Evolutionary conservation across 495 filamentous ascomycete genomes (phyloP), one percentile per base, ranked within the genome.

Genomic region (Bryoglossum gracile): DNA sequence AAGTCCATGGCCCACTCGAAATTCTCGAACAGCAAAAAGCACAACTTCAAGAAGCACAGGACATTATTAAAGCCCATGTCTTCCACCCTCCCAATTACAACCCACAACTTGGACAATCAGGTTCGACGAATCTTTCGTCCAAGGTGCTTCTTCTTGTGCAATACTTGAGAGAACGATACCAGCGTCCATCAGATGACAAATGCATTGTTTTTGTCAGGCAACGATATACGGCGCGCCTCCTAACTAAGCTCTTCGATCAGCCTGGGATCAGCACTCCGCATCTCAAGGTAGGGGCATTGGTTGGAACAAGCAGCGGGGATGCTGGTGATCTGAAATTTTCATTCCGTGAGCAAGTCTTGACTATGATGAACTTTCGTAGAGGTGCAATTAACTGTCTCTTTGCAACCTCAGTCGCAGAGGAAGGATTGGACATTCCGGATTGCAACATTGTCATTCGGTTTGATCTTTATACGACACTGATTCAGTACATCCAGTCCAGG

Each of bases 341-440:
- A 1, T 80, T 87, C 44, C 75, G 80, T 11, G 72, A 86, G 36
- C 91, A 97, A 58, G 78, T 95, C 49, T 54, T 86, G 36, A 84
- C 81, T 0, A 73, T 95, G 48, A 68, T 77, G 45, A 83, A 77
- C 45, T 97, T 98, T 62, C 78, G 85, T 52, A 80, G 76, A 40
- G 87, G 90, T 17, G 78, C 82, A 13, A 50, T 94, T 11, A 97
- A 97, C 59, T 96, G 91, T 57, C 69, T 98, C 42, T 83, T 96
- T 62, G 83, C 89, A 28, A 96, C 92, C 3, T 89, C 87, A 1
- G 85, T 96, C 3, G 92, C 86, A 2, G 92, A 98, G 63, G 92
- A 98, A 65, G 92, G 92, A 4, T 77, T 98, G 25, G 92, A 98
- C 65, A 90, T 97, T 36, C 90, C 91, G 0, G 88, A 95, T 55